Evolutionary conservation across 805 yeast species (phyloP), one percentile per base, ranked within the genome.

Genomic region (Myxozyma udenii): DNA sequence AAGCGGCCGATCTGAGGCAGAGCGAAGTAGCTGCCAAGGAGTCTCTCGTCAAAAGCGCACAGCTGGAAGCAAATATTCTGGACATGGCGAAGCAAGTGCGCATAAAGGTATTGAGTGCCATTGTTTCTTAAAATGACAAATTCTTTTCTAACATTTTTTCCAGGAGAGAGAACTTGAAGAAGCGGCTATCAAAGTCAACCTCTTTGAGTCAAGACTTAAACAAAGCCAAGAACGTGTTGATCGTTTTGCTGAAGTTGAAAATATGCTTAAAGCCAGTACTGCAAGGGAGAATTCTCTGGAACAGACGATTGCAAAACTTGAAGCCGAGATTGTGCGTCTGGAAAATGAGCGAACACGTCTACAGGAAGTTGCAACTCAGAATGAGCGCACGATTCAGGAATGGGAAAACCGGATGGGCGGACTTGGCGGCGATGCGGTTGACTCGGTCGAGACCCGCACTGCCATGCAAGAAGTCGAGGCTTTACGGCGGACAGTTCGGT

Each of bases 141-240:
- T n/a, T n/a, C n/a, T n/a, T n/a, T n/a, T n/a, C n/a, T n/a, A n/a
- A n/a, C n/a, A n/a, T n/a, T n/a, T n/a, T n/a, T n/a, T n/a, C n/a
- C n/a, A n/a, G 28, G 66, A 63, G 32, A 53, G 45, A 18, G 43
- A 26, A 5, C 50, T 65, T 6, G 68, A 65, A 44, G 68, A 65
- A 37, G 50, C 62, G 12, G 44, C 55, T 18, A 58, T 65, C 25
- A 62, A 58, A 41, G 19, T 57, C 12, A 59, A 51, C 11, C 45
- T 64, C 14, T 41, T 57, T 6, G 58, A 55, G 21, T 47, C 64
- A 6, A 55, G 60, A 35, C 44, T 63, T 3, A 41, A 43, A 25
- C 61, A 60, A 46, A 51, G 28, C 41, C 40, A 28, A 16, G 50
- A 46, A 12, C 49, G 48, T 7, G 33, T 54, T 19, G 41, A 25